Conservation (phyloP, 2,329 filamentous ascomycete genomes). For the Mollisiaceae sp. region DNA sequence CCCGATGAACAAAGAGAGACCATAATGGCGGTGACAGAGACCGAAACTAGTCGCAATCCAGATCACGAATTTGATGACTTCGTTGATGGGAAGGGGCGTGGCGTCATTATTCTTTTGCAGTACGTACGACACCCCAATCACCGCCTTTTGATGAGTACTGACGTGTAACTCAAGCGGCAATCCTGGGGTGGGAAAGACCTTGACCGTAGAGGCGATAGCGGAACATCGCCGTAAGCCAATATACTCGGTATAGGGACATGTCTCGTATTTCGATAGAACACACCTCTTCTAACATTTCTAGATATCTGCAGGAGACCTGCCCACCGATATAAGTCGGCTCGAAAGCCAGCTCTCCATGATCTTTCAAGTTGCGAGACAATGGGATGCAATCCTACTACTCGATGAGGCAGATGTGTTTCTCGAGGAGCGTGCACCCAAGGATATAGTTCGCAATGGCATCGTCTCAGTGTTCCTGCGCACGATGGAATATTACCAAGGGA, state of each 20-base stretch:
- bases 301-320: conserved; percentile 15
- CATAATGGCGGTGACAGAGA: too few species aligned
- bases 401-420: conserved; percentile 32
- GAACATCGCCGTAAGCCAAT: conserved; percentile 19
- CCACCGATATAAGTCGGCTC: conserved; percentile 1
- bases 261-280: too few species aligned
- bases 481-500: conserved; percentile 47
- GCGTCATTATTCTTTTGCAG: conserved; percentile 12
- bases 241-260: not conserved
- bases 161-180: conserved; percentile 18
- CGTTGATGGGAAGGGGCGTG: conserved; percentile 8
- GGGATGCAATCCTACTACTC: conserved; percentile 28
- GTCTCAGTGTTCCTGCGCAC: conserved; percentile 43
- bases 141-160: conserved; percentile 1
- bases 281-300: not conserved
- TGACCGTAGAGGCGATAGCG: conserved; percentile 23
- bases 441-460: conserved; percentile 21
- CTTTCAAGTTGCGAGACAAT: conserved; percentile 51
- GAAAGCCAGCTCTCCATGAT: conserved; percentile 50
- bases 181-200: conserved; percentile 27
- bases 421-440: conserved; percentile 9
- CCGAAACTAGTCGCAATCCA: too few species aligned
- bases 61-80: conserved; percentile 4
- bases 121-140: not conserved
- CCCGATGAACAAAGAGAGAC: too few species aligned